Conservation (phyloP, 2,329 filamentous ascomycete species). For the Teratosphaeria gauchensis region DNA sequence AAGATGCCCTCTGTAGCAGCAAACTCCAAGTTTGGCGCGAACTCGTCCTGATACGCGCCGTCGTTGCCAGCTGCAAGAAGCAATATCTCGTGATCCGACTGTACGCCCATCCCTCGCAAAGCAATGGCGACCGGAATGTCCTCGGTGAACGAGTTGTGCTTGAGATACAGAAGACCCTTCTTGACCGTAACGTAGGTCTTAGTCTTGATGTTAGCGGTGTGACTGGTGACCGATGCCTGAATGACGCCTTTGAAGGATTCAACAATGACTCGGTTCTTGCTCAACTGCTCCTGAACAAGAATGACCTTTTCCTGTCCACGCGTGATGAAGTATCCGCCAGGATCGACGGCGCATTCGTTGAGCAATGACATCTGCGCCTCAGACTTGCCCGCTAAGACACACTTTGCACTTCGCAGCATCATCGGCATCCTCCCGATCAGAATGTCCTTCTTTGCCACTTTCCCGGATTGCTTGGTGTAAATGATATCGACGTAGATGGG, state of each 20-base stretch:
- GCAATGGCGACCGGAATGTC: slow-evolving; percentile 92
- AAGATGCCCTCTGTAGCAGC: slow-evolving; percentile 73
- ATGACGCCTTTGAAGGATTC: slow-evolving; percentile 93
- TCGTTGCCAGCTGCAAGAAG: slow-evolving; percentile 83
- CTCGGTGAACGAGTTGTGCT: slow-evolving; percentile 88
- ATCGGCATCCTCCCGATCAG: slow-evolving; percentile 86
- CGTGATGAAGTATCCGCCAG: slow-evolving; percentile 95
- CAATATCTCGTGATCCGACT: slow-evolving; percentile 91
- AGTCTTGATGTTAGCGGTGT: slow-evolving; percentile 93
- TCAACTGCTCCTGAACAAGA: slow-evolving; percentile 93
- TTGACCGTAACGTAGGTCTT: slow-evolving; percentile 94
- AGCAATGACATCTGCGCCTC: slow-evolving; percentile 83
- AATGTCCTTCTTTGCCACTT: slow-evolving; percentile 62
- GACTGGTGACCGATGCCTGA: slow-evolving; percentile 92
- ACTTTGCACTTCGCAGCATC: slow-evolving; percentile 94
- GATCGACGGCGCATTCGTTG: slow-evolving; percentile 92
- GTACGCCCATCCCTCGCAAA: slow-evolving; percentile 84
- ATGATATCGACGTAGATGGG: slow-evolving; percentile 88
- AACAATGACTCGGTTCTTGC: slow-evolving; percentile 98
- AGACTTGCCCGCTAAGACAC: slow-evolving; percentile 70
- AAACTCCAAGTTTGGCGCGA: slow-evolving; percentile 90
- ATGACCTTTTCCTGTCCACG: slow-evolving; percentile 98
- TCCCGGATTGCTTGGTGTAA: slow-evolving; percentile 72
- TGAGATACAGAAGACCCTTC: slow-evolving; percentile 80
- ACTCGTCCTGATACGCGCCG: slow-evolving; percentile 84